A percentile compares a stretch with the other conserved stretches of the same genome.
Evolutionary conservation across 169 alveolate species (phyloP).

Genomic region (Eimeria sp.): DNA sequence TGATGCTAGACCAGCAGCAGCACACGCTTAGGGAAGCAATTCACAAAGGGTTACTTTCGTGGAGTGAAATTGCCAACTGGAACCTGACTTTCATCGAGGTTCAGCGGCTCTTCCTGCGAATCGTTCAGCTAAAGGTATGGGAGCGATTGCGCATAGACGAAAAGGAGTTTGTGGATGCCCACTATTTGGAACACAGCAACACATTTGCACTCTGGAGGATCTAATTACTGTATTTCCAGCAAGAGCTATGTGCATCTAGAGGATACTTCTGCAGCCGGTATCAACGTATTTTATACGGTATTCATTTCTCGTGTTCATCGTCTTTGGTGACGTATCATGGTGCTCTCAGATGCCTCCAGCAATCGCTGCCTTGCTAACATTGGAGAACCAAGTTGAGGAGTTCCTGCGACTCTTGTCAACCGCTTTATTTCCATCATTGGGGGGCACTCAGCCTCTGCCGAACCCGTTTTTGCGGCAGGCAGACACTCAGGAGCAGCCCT

Average conservation of each 20-base stretch:
- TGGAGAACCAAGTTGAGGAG: conserved; percentile 13
- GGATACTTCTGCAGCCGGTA: background rate
- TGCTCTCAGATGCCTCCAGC: conserved; percentile 44
- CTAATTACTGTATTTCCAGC: background rate
- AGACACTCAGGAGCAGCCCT: background rate
- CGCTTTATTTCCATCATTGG: background rate
- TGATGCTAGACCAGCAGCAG: conserved; percentile 20
- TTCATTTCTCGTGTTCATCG: background rate
- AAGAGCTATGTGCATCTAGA: background rate
- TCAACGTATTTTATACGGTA: background rate
- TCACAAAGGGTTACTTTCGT: conserved; percentile 14
- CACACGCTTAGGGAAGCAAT: background rate
- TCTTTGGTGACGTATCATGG: background rate
- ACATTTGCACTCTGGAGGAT: background rate
- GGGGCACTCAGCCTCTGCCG: conserved; percentile 4
- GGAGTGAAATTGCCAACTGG: conserved; percentile 64
- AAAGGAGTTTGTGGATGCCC: background rate
- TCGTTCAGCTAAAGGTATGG: conserved; percentile 55
- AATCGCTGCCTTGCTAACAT: conserved; percentile 43
- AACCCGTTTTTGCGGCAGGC: background rate
- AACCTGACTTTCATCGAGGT: conserved; percentile 33
- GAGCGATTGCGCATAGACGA: background rate
- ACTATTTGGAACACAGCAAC: background rate
- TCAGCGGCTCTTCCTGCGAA: conserved; percentile 64
- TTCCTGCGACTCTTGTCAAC: conserved; percentile 28